phyloP scores from a whole-genome alignment of 768 basidiomycete genomes.

The Cubamyces lactineus region DNA sequence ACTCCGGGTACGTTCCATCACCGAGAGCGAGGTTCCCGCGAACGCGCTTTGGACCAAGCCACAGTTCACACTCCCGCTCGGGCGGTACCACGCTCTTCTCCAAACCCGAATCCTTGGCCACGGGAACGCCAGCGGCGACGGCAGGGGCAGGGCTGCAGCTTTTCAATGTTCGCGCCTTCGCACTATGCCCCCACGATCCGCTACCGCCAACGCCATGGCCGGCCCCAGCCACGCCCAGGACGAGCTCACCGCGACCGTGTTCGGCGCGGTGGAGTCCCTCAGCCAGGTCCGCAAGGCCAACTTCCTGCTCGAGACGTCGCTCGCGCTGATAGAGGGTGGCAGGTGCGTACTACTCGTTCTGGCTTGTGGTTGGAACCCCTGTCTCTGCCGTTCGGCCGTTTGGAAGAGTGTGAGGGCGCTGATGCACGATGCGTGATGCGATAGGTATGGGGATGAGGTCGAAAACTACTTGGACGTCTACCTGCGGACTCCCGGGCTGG shows the following conservation, averaged over 20 bases:
- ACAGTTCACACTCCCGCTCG: constrained; percentile 12
- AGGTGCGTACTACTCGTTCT: constrained; percentile 31
- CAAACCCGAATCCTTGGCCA: constrained; percentile 19
- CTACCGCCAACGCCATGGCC: constrained; percentile 18
- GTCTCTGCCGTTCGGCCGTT: too few relatives aligned
- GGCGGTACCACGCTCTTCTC: constrained; percentile 17
- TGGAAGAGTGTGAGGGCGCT: not conserved
- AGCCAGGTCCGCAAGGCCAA: constrained; percentile 36
- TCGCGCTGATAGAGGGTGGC: constrained; percentile 40
- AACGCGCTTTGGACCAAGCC: constrained; percentile 9
- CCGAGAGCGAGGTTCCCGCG: constrained; percentile 21
- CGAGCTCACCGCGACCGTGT: constrained; percentile 40
- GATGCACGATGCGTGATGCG: not conserved
- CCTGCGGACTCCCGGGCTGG: constrained; percentile 59
- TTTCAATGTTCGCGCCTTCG: constrained; percentile 12
- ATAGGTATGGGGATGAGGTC: constrained; percentile 64
- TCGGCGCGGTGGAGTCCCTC: constrained; percentile 38
- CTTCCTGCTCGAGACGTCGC: constrained; percentile 40
- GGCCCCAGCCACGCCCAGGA: constrained; percentile 29
- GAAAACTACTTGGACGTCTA: constrained; percentile 71
- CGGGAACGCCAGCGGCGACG: constrained; percentile 14
- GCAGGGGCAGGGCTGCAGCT: not conserved
- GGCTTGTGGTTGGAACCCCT: too few relatives aligned
- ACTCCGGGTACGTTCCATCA: not conserved
- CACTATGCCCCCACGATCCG: constrained; percentile 22